Base-by-base conservation (phyloP, 1,139 yeast genomes). In the Yamadazyma diddensiae region DNA sequence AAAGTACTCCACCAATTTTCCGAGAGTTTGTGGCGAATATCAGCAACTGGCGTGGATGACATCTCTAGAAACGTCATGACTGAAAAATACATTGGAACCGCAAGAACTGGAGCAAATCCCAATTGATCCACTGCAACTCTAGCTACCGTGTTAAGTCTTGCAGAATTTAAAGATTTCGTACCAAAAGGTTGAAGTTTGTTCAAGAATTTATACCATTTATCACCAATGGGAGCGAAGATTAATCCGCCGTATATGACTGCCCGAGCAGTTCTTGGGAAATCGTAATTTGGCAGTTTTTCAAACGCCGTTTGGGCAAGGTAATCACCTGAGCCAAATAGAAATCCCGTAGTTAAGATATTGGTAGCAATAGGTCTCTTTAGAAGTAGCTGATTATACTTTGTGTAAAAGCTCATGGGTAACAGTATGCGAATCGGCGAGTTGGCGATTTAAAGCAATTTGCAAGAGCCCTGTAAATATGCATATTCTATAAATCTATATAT, bases 61-160 rank as follows among this genome's bases (percentile, higher is more conserved):
- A 58, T 38, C 50, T 85, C 94, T 63, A 88, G 57, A 3, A 77
- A 31, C 0, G 90, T 71, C 82, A 88, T 82, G 27, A 75, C 63
- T 2, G 76, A 52, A 51, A 72, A 87, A 55, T 86, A 88, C 32
- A 80, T 50, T 2, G 86, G 87, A 10, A 84, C 72, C 3, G 62
- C 71, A 5, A 83, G 72, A 17, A 80, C 53, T 2, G 97, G 96
- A 1, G 95, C 87, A 70, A 86, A 87, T 1, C 69, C 42, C 20
- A 77, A 51, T 52, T 88, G 97, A 56, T 88, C 97, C 4, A 72
- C 69, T 0, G 72, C 71, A 10, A 84, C 88, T 32, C 85, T 58
- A 2, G 69, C 49, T 0, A 66, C 21, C 0, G 75, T 63, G 42
- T 61, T 53, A 17, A 35, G 20, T 33, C 41, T 30, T 5, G n/a